Evolutionary conservation across 2,329 filamentous ascomycete genomes (phyloP), one percentile per base, ranked within the genome.

Genomic region (Teratosphaeria destructans): DNA sequence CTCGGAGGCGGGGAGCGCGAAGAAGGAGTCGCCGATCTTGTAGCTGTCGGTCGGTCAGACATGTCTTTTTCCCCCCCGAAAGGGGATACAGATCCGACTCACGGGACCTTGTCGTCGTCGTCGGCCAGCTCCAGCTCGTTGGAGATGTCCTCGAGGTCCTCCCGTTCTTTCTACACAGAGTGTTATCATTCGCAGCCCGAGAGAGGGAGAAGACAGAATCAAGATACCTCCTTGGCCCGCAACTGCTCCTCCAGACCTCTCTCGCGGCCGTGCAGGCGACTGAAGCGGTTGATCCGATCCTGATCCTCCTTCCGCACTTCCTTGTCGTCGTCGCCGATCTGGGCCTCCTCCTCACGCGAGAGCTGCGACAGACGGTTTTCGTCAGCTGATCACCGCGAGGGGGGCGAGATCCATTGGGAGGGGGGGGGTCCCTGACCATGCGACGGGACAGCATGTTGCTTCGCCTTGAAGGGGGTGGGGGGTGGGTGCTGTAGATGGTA

Each of bases 221-320:
- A 2, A 57, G 84, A 62, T 73, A 92, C 93, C 73, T 85, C 85
- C 74, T 95, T 96, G 5, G 76, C 74, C 71, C 88, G 87, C 65
- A 97, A 77, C 67, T 94, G 85, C 55, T 95, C 91, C 71, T 95
- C 86, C 3, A 97, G 74, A 3, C 81, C 75, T 37, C 88, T 81
- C 73, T 96, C 89, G 57, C 89, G 87, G 73, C 95, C 90, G 74
- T 99, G 94, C 63, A 99, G 80, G 53, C 91, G 86, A 75, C 92
- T 96, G 81, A 99, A 99, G 65, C 86, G 87, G 78, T 99, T 99
- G 84, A 99, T 99, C 78, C 94, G 95, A 78, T 97, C 92, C 76
- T 99, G 94, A 73, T 99, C 94, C 74, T 97, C 92, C 70, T 92
- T 88, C 62, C 94, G 89, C 61, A 99, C 94, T 75, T 96, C 89